phyloP scores from a whole-genome alignment of 352 stramenopile species.

The Phytophthora quininea region DNA sequence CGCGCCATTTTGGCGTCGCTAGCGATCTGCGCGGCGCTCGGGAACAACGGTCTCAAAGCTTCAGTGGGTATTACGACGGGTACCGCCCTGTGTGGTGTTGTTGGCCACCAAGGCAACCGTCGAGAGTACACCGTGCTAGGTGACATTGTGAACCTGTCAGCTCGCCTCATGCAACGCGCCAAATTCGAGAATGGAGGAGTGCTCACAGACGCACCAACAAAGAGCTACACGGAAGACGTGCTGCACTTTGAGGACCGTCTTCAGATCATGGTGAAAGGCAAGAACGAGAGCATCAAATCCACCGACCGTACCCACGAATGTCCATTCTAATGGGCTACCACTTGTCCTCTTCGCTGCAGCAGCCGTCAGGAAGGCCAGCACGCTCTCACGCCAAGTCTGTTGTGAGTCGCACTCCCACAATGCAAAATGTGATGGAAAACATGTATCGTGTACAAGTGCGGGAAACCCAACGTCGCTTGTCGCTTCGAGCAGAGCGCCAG shows the following conservation, averaged over 20 bases:
- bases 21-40: constrained; percentile 78
- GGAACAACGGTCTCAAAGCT: constrained; percentile 72
- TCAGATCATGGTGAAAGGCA: constrained; percentile 93
- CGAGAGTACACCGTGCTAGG: constrained; percentile 95
- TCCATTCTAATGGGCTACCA: constrained; percentile 83
- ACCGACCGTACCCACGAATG: constrained; percentile 87
- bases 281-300: constrained; percentile 92
- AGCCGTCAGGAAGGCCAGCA: constrained; percentile 18
- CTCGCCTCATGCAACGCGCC: constrained; percentile 91
- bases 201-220: constrained; percentile 90
- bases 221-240: constrained; percentile 80
- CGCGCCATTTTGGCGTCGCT: constrained; percentile 90
- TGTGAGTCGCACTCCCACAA: constrained; percentile 46
- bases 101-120: constrained; percentile 89
- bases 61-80: constrained; percentile 93
- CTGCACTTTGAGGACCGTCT: constrained; percentile 90
- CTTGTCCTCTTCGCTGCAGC: constrained; percentile 43
- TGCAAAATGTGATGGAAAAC: constrained; percentile 84
- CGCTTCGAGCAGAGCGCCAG: constrained; percentile 56
- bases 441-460: constrained; percentile 88
- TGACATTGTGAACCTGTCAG: constrained; percentile 94
- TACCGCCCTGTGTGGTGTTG: constrained; percentile 92
- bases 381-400: constrained; percentile 33
- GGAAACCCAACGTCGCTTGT: constrained; percentile 75
- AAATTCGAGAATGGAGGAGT: constrained; percentile 86